A percentile compares a stretch with the other conserved stretches of the same genome.
Conservation (phyloP, 106 monocot genomes). For the Xerophyta viscosa region DNA sequence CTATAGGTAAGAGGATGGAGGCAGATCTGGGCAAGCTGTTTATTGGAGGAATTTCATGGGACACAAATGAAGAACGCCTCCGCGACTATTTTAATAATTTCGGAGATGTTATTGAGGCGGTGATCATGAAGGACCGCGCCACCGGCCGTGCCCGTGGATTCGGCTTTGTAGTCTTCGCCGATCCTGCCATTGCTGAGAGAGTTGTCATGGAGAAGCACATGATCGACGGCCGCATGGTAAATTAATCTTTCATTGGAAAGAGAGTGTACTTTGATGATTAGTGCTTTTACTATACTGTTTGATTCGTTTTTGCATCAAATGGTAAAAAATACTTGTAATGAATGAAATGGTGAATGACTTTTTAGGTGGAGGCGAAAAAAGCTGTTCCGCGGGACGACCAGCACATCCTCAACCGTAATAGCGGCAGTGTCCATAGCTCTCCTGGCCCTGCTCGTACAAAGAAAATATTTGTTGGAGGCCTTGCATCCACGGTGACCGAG, state of each 20-base stretch:
- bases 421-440: constrained; percentile 26
- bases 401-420: constrained; percentile 27
- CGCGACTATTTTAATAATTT: constrained; percentile 54
- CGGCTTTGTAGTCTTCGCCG: constrained; percentile 61
- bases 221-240: constrained; percentile 87
- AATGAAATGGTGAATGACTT: too few species aligned
- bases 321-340: too few species aligned
- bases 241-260: too few species aligned
- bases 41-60: constrained; percentile 77
- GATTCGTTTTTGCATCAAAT: too few species aligned
- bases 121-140: constrained; percentile 65
- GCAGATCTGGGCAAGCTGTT: constrained; percentile 71
- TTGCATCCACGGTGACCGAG: constrained; percentile 46
- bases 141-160: constrained; percentile 72
- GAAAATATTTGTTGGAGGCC: constrained; percentile 59
- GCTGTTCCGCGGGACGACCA: constrained; percentile 61
- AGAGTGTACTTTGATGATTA: too few species aligned
- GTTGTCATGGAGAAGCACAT: constrained; percentile 79
- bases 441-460: constrained; percentile 37
- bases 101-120: constrained; percentile 65
- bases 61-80: constrained; percentile 62
- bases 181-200: constrained; percentile 50
- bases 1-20: constrained; percentile 30
- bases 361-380: constrained; percentile 69
- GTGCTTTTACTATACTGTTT: background rate